phyloP scores from a whole-genome alignment of 1,284 basidiomycete genomes.

The Leccinum huronense region DNA sequence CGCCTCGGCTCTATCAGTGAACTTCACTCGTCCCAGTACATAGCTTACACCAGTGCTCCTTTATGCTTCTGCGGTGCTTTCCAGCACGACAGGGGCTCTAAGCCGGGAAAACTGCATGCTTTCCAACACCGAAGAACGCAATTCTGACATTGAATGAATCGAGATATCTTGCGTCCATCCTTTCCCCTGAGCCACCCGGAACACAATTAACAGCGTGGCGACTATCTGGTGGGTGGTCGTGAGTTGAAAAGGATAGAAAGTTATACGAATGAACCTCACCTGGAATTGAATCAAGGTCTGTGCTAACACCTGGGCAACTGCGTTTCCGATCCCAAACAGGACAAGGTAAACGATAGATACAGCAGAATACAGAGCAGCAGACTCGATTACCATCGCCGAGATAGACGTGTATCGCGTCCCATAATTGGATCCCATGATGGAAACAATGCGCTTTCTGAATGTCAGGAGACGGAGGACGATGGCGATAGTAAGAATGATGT shows the following conservation, averaged over 20 bases:
- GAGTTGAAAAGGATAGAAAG: not conserved
- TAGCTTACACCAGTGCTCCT: too few species aligned
- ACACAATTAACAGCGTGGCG: constrained; percentile 23
- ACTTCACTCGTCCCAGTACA: too few species aligned
- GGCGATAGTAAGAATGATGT: constrained; percentile 26
- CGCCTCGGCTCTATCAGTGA: too few species aligned
- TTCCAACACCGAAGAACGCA: not conserved
- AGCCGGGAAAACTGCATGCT: constrained; percentile 4
- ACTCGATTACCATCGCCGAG: constrained; percentile 25
- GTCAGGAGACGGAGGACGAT: constrained; percentile 6
- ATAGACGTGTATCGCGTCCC: constrained; percentile 24
- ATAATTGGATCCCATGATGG: constrained; percentile 16
- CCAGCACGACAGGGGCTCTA: not conserved
- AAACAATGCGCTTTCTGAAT: not conserved
- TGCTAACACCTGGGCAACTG: constrained; percentile 18
- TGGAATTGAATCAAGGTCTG: constrained; percentile 24
- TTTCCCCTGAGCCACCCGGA: constrained; percentile 28
- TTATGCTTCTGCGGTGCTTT: not conserved
- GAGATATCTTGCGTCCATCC: constrained; percentile 20
- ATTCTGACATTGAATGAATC: constrained; percentile 1
- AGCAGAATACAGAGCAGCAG: constrained; percentile 24
- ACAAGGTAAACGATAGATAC: constrained; percentile 19
- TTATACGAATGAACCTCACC: constrained; percentile 11
- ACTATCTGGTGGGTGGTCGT: constrained; percentile 14
- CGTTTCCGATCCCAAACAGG: constrained; percentile 16